Evolutionary conservation across 2,329 filamentous ascomycete genomes (phyloP).

Genomic region (Neonectria ditissima): DNA sequence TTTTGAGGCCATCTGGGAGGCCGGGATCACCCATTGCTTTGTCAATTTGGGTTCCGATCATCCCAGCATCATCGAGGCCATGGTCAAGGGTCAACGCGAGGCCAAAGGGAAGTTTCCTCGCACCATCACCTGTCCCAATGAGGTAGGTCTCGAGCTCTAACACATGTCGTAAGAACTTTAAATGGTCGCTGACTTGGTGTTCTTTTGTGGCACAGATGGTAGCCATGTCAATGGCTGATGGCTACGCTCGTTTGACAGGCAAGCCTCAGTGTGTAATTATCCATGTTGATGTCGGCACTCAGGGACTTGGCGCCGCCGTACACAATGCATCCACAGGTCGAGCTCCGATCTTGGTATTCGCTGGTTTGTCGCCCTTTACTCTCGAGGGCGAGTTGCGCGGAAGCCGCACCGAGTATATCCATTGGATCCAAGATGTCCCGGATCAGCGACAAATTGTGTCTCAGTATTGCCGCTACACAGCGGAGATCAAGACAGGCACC

Average conservation of each 20-base stretch:
- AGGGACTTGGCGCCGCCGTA: constrained; percentile 80
- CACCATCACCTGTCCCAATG: constrained; percentile 84
- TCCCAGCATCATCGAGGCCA: constrained; percentile 83
- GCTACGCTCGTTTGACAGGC: constrained; percentile 78
- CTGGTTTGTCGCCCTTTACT: constrained; percentile 81
- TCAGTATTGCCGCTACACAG: constrained; percentile 88
- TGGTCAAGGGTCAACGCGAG: constrained; percentile 80
- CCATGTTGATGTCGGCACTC: constrained; percentile 85
- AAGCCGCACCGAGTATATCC: constrained; percentile 84
- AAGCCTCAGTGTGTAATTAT: constrained; percentile 83
- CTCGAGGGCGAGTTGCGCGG: constrained; percentile 82
- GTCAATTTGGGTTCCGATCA: constrained; percentile 80
- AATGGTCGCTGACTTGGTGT: constrained; percentile 20
- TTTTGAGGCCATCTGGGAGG: constrained; percentile 84
- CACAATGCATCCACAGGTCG: constrained; percentile 83
- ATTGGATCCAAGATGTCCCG: constrained; percentile 87
- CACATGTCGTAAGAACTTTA: neutral
- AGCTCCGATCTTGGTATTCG: constrained; percentile 81
- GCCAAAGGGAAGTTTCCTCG: constrained; percentile 73
- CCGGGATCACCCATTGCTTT: constrained; percentile 68
- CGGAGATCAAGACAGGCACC: constrained; percentile 84
- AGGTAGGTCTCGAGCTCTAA: constrained; percentile 60
- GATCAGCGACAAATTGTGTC: constrained; percentile 84
- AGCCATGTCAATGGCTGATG: constrained; percentile 86
- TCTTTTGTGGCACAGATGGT: constrained; percentile 71